Conservation (phyloP, 176 grass and related monocot genomes). For the Cenchrus americanus region DNA sequence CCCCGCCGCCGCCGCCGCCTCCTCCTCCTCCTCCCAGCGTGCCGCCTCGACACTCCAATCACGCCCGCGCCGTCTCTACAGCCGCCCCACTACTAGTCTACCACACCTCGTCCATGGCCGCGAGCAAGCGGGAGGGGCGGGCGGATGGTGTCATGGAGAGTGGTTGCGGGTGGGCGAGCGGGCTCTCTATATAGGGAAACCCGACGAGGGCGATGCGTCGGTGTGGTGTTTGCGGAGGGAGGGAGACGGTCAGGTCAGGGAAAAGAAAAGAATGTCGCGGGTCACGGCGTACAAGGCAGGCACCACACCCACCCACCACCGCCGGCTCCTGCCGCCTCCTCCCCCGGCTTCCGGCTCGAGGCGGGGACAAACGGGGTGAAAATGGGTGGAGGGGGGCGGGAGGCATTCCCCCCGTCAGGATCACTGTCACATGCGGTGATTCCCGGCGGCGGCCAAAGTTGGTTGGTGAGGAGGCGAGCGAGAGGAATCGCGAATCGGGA, state of each 20-base stretch:
- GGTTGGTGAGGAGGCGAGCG: background rate
- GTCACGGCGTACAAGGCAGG: conserved; percentile 43
- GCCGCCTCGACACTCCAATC: too few relatives aligned
- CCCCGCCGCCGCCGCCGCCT: conserved; percentile 29
- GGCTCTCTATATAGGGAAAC: background rate
- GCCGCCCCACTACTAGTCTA: background rate
- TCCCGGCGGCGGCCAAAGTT: background rate
- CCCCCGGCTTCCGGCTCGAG: background rate
- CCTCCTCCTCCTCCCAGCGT: background rate
- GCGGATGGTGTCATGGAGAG: background rate
- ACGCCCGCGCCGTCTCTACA: background rate
- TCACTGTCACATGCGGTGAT: background rate
- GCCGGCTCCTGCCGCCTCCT: too few relatives aligned
- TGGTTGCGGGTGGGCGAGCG: background rate
- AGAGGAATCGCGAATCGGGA: conserved; percentile 26
- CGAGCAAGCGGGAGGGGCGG: background rate
- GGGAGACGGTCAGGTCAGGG: conserved; percentile 7
- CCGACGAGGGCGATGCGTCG: background rate
- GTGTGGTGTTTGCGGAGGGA: conserved; percentile 9
- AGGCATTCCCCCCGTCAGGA: too few relatives aligned
- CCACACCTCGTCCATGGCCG: conserved; percentile 15
- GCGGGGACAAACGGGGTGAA: background rate
- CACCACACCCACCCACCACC: background rate
- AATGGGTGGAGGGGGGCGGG: too few relatives aligned
- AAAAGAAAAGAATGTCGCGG: conserved; percentile 61